Evolutionary conservation across 345 rosid species (phyloP), one percentile per base, ranked within the genome.

Genomic region (Adansonia digitata): DNA sequence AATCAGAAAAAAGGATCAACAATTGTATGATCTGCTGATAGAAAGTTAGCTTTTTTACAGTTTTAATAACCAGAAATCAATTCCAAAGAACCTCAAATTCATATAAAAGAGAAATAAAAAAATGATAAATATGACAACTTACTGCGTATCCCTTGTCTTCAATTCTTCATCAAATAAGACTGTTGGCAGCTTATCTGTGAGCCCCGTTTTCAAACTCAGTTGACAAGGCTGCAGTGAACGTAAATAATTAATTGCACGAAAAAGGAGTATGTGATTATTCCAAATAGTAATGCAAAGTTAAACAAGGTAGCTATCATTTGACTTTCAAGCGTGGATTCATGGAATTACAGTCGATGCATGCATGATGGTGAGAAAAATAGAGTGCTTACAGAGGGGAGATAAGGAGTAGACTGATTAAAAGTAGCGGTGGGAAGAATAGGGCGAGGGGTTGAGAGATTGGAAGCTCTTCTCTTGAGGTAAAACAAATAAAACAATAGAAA

Each of bases 381-480:
- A 63, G 43, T 5, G 43, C 90, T 79, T 83, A 93, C 98, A n/a
- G 88, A 64, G 39, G 82, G 82, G 37, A 85, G 60, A 68, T 84
- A 91, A 75, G n/a, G n/a, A n/a, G n/a, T n/a, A n/a, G n/a, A n/a
- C n/a, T n/a, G n/a, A n/a, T 77, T 77, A 35, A 87, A 77, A 72
- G 56, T 78, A 68, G 71, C 76, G 64, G 83, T 73, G 10, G 97
- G 90, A 70, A 89, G 90, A 12, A 79, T 73, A 61, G 85, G 78
- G 5, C 77, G 78, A 56, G 93, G 39, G 26, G 80, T 70, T 26
- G 92, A 80, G 31, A 86, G 77, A 34, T 83, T 74, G 20, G 90
- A 75, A 37, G 97, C 90, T 83, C 97, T 92, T 84, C 95, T 92
- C 91, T 92, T 92, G 75, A 94, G 94, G 78, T 92, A 94, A 80